Percentiles rank a stretch among this genome's conserved stretches.
Conservation (phyloP, 768 basidiomycete species). For the Mycena polygramma region DNA sequence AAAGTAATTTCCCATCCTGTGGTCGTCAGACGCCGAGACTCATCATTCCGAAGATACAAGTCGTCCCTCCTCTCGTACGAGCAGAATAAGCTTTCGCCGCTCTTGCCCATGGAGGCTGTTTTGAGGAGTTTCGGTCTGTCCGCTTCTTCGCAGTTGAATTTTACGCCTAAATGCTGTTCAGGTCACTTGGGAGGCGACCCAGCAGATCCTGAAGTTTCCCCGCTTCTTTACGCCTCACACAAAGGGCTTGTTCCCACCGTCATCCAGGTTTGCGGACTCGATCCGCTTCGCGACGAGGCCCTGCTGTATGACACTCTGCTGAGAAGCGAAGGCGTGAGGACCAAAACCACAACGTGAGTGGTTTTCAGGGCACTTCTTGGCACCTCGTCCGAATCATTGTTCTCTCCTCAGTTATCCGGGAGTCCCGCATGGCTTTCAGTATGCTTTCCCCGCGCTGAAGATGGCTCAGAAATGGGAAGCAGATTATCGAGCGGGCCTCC, state of each 20-base stretch:
- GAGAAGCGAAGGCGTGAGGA: slow-evolving; percentile 28
- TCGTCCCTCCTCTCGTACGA: slow-evolving; percentile 21
- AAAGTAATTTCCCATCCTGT: background rate
- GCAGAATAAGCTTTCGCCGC: slow-evolving; percentile 26
- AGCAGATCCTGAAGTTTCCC: slow-evolving; percentile 30
- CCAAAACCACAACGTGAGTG: slow-evolving; percentile 14
- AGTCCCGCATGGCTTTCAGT: slow-evolving; percentile 33
- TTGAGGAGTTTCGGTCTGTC: slow-evolving; percentile 9
- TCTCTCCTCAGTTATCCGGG: slow-evolving; percentile 28
- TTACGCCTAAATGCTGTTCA: background rate
- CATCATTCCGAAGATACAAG: slow-evolving; percentile 20
- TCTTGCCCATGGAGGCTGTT: background rate
- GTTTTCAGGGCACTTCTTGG: background rate
- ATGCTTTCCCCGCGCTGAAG: slow-evolving; percentile 13
- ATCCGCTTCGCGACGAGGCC: slow-evolving; percentile 31
- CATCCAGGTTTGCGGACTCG: slow-evolving; percentile 31
- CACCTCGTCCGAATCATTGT: background rate
- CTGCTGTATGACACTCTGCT: slow-evolving; percentile 25
- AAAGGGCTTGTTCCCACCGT: slow-evolving; percentile 29
- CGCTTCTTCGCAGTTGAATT: background rate
- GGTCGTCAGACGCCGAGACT: background rate
- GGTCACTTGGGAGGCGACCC: slow-evolving; percentile 20
- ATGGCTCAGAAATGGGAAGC: slow-evolving; percentile 14
- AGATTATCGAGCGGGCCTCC: slow-evolving; percentile 25
- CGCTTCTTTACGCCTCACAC: slow-evolving; percentile 32